Base-by-base conservation (phyloP, 164 flowering plant genomes). In the Hamamelis virginiana region DNA sequence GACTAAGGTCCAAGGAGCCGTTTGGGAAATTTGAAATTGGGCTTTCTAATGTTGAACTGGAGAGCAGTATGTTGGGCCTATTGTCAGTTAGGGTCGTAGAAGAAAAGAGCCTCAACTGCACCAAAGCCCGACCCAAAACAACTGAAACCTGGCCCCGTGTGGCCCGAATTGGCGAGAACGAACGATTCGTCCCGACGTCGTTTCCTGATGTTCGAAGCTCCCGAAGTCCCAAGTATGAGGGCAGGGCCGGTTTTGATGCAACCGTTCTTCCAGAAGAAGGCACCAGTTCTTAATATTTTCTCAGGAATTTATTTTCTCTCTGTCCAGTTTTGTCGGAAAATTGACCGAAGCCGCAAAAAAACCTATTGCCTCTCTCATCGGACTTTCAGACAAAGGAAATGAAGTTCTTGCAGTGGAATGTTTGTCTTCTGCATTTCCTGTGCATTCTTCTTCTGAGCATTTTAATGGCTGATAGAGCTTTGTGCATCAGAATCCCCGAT, bases 401-500 rank as follows among this genome's bases (percentile, higher is more conserved):
- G 79, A 59, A 59, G 16, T 46, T 18, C 27, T 9, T 5, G 8
- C 25, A 9, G 59, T 68, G 70, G 38, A 43, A 22, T 4, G 61
- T 44, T 0, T 41, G 43, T 62, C 64, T 47, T 56, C 2, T 61
- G 19, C 33, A 18, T 58, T 4, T 12, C 27, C 44, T 21, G 1
- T 52, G 4, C 18, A 51, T 33, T 60, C 14, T 68, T 13, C 15
- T 69, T 15, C 21, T 62, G 4, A 19, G 57, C 5, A 19, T 75
- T 38, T 59, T 69, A 1, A 16, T 51, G 23, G 68, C 78, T 38
- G 64, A 71, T 10, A 45, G 64, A 53, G 71, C 80, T 25, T 12
- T 55, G 10, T 72, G 83, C 77, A 88, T 94, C 46, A 80, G 97
- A 69, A 23, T 91, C 33, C 88, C 87, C 19, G 85, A 83, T 74